phyloP scores from a whole-genome alignment of 2,329 filamentous ascomycete genomes.

The Paradendryphiella salina region DNA sequence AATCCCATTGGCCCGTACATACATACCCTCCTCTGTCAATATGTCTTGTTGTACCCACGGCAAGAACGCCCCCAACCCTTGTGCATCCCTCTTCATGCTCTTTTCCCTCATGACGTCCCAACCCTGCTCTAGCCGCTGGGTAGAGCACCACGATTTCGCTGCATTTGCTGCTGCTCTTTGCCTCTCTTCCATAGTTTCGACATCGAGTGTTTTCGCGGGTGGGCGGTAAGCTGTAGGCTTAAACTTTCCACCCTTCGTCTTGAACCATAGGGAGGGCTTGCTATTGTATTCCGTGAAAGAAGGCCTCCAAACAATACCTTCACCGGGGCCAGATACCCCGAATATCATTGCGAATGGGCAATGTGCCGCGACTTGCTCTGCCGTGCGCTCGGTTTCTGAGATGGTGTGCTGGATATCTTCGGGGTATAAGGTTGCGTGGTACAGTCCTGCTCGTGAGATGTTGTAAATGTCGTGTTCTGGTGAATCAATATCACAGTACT shows the following conservation, averaged over 20 bases:
- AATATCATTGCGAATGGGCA: not conserved
- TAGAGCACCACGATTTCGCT: constrained; percentile 27
- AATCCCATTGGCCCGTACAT: constrained; percentile 23
- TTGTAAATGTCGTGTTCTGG: not conserved
- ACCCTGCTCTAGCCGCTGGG: constrained; percentile 30
- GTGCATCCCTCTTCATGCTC: constrained; percentile 15
- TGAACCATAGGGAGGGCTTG: not conserved
- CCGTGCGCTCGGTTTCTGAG: not conserved
- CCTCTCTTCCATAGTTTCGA: constrained; percentile 13
- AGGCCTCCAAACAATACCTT: constrained; percentile 1
- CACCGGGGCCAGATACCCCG: not conserved
- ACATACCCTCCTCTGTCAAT: constrained; percentile 27
- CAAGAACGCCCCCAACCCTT: constrained; percentile 23
- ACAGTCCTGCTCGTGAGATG: not conserved
- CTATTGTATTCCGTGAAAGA: not conserved
- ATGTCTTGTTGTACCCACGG: constrained; percentile 35
- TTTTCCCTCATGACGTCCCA: constrained; percentile 32
- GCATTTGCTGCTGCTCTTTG: constrained; percentile 14
- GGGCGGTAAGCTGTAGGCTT: constrained; percentile 28
- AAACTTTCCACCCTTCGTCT: constrained; percentile 26
- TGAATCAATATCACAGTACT: not conserved
- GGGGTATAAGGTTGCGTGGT: not conserved
- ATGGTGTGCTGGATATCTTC: not conserved
- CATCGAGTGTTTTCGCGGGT: constrained; percentile 15
- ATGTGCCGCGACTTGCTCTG: not conserved